Evolutionary conservation across 495 filamentous ascomycete species (phyloP).

Genomic region (Hypoxylon perforatum): DNA sequence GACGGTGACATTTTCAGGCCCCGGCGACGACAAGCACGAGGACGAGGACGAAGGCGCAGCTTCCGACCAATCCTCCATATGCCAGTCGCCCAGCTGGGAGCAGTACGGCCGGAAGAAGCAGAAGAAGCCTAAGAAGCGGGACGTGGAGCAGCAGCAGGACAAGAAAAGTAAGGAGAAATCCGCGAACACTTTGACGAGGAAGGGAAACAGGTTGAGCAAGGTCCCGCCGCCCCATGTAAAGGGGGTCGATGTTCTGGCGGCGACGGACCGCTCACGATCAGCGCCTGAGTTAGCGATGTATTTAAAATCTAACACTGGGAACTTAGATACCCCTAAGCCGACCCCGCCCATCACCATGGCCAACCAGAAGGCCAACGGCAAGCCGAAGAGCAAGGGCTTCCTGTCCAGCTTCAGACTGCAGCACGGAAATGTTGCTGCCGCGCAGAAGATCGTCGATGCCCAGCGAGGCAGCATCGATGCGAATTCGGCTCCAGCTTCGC

Average conservation of each 20-base stretch:
- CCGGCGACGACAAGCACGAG: too few relatives aligned
- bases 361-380: constrained; percentile 25
- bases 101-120: constrained; percentile 61
- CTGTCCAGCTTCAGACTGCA: constrained; percentile 43
- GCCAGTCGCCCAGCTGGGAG: constrained; percentile 68
- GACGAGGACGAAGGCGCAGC: constrained; percentile 49
- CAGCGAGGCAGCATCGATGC: constrained; percentile 26
- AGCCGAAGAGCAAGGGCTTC: constrained; percentile 44
- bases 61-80: constrained; percentile 65
- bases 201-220: constrained; percentile 51
- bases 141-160: constrained; percentile 54
- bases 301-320: constrained; percentile 30
- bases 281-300: constrained; percentile 38
- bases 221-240: constrained; percentile 38
- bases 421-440: constrained; percentile 43
- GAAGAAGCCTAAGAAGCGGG: constrained; percentile 57
- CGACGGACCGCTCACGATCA: constrained; percentile 38
- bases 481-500: constrained; percentile 11
- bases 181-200: constrained; percentile 52
- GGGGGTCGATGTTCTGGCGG: constrained; percentile 31
- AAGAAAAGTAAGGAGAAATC: constrained; percentile 56
- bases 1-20: constrained; percentile 57
- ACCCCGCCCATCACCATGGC: constrained; percentile 20
- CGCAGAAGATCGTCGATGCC: constrained; percentile 41
- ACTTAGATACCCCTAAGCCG: constrained; percentile 21